phyloP scores from a whole-genome alignment of 2,329 filamentous ascomycete genomes.

The Chaetothyriales sp. region DNA sequence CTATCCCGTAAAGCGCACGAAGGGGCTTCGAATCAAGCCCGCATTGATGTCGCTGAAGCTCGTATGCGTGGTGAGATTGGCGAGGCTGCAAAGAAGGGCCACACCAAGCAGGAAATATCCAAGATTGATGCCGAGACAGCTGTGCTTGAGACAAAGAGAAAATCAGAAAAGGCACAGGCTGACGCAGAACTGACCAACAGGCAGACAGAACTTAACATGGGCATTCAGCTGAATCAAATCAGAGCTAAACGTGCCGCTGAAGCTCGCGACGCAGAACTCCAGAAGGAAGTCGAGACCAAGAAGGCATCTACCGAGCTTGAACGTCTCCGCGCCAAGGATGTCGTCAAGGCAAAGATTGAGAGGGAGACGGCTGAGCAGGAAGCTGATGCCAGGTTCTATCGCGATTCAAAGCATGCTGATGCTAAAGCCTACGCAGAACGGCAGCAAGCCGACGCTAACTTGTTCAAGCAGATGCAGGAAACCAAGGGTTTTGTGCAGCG shows the following conservation, averaged over 20 bases:
- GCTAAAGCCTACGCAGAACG: constrained; percentile 30
- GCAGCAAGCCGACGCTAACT: constrained; percentile 28
- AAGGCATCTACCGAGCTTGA: constrained; percentile 69
- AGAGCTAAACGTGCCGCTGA: constrained; percentile 60
- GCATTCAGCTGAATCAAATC: constrained; percentile 64
- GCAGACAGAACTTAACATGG: constrained; percentile 57
- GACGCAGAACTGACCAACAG: constrained; percentile 62
- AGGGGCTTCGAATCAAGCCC: constrained; percentile 68
- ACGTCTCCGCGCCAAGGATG: constrained; percentile 60
- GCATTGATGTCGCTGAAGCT: constrained; percentile 46
- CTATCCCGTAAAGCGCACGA: constrained; percentile 74
- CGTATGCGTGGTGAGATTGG: constrained; percentile 46
- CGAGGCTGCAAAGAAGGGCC: constrained; percentile 63
- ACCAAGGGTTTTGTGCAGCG: constrained; percentile 16
- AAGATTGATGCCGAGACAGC: constrained; percentile 80
- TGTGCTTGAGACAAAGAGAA: constrained; percentile 70
- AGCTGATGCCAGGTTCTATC: constrained; percentile 38
- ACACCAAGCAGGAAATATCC: constrained; percentile 72
- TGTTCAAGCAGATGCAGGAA: constrained; percentile 18
- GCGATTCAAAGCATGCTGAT: constrained; percentile 40
- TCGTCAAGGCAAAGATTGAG: constrained; percentile 55
- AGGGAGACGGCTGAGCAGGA: constrained; percentile 31
- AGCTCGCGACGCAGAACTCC: constrained; percentile 64
- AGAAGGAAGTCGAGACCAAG: constrained; percentile 63
- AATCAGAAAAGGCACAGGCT: constrained; percentile 65